Conservation (phyloP, 805 yeast genomes). For the Yarrowia deformans region DNA sequence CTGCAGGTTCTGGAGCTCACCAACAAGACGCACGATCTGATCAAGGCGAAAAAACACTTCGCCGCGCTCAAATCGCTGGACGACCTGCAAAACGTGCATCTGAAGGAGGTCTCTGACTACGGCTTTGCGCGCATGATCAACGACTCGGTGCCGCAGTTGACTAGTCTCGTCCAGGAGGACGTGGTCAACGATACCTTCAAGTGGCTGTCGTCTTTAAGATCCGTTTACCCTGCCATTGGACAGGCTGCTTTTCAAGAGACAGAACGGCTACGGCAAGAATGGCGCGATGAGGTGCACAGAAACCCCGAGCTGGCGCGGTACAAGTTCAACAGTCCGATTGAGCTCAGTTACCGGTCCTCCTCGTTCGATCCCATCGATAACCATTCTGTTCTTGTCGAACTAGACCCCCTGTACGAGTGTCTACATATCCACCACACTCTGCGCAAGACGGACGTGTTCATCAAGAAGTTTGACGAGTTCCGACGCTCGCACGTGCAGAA, state of each 20-base stretch:
- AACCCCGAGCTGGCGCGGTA: constrained; percentile 60
- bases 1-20: constrained; percentile 84
- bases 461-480: constrained; percentile 71
- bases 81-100: constrained; percentile 70
- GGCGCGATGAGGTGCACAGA: constrained; percentile 60
- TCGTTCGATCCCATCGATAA: constrained; percentile 59
- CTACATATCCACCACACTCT: constrained; percentile 80
- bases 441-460: constrained; percentile 66
- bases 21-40: constrained; percentile 82
- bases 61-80: constrained; percentile 86
- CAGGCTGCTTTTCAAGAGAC: constrained; percentile 62
- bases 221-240: constrained; percentile 60
- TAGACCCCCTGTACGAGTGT: constrained; percentile 82
- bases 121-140: constrained; percentile 78
- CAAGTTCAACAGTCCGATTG: constrained; percentile 86
- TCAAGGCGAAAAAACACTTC: constrained; percentile 75
- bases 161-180: constrained; percentile 74
- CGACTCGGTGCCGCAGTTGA: constrained; percentile 77
- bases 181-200: constrained; percentile 61
- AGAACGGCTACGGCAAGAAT: constrained; percentile 62
- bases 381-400: constrained; percentile 58
- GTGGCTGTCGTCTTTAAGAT: constrained; percentile 58
- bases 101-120: constrained; percentile 69
- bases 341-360: constrained; percentile 71
- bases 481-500: constrained; percentile 73